Evolutionary conservation across 108 stramenopile species (phyloP), one percentile per base, ranked within the genome.

Genomic region (Skeletonema marinoi): DNA sequence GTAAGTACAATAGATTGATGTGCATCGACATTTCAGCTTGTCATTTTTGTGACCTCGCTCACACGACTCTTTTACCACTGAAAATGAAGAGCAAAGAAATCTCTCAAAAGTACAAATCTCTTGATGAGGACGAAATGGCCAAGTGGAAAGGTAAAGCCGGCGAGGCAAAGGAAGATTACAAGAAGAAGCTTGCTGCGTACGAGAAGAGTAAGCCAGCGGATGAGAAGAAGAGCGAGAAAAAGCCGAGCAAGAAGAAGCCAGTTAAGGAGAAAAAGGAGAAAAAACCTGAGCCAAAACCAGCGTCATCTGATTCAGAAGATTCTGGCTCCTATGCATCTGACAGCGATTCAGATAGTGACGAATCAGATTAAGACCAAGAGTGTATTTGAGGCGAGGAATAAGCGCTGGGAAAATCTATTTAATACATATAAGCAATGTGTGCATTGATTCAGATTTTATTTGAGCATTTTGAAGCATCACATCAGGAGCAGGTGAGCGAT

Each of bases 91-190:
- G 76, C 11, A 89, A 89, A 73, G 68, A 81, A 61, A 75, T 90
- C 30, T 88, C 83, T 51, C 63, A 61, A n/a, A 69, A 65, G 29
- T 96, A 86, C 81, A 91, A 88, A 48, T 78, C 64, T 11, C 50
- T 94, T 21, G 64, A 80, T 29, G 66, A 68, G 0, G 84, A 88
- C 8, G 91, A 92, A 44, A 88, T 81, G 78, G 79, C 73, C 11
- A 85, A 88, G 68, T 93, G 84, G 84, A 87, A 92, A 21, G 78
- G 78, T 32, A 78, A 80, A 70, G 92, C 90, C 10, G 70, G 77
- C 14, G 85, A 82, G 46, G 95, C 93, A 32, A 90, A 90, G 75
- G 73, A 78, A 62, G 84, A 89, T 1, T 93, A 90, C 82, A 72
- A 86, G 59, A 66, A 84, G 32, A 84, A 89, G 65, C 14, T 60